Conservation (phyloP, 441 rosid species). For the Jatropha multifida region DNA sequence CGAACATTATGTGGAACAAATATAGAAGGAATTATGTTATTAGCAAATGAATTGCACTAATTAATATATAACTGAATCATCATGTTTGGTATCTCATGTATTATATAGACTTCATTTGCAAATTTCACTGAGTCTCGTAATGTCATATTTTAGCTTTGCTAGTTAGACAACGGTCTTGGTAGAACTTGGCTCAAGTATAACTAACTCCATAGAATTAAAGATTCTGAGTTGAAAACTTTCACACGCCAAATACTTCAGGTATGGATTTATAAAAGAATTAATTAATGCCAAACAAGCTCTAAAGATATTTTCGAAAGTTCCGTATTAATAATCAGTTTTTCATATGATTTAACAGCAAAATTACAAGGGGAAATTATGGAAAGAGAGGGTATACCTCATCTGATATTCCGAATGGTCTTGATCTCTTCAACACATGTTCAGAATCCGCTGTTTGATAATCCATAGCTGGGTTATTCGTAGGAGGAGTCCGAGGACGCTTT, state of each 20-base stretch:
- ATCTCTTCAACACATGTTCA: constrained; percentile 65
- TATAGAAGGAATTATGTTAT: neutral
- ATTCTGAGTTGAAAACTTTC: neutral
- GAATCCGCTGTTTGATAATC: constrained; percentile 84
- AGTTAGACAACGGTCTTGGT: neutral
- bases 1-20: neutral
- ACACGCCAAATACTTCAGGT: neutral
- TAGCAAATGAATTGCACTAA: neutral
- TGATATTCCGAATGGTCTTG: constrained; percentile 62
- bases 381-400: constrained; percentile 50
- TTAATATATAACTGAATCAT: neutral
- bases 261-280: neutral
- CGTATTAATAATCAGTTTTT: neutral
- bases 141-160: neutral
- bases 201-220: neutral
- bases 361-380: neutral
- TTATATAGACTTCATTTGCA: neutral
- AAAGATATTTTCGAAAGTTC: neutral
- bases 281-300: neutral
- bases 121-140: neutral
- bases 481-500: constrained; percentile 74
- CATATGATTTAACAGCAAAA: neutral
- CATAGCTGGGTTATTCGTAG: constrained; percentile 52
- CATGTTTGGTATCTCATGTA: neutral
- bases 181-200: neutral